phyloP scores from a whole-genome alignment of 257 asterid genomes.

The Solanum bukasovii region DNA sequence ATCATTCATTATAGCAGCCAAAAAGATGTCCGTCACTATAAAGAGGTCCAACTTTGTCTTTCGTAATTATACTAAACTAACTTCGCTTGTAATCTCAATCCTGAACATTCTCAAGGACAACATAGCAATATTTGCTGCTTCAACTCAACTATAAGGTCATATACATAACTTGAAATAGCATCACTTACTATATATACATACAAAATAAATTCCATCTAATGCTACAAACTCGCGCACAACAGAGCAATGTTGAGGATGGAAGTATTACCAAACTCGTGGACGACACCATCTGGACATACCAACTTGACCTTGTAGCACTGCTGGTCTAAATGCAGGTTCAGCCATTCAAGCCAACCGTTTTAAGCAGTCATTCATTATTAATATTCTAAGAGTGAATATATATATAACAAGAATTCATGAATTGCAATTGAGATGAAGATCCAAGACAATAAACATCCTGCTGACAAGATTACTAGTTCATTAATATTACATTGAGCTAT shows the following conservation, averaged over 20 bases:
- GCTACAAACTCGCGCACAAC: not conserved
- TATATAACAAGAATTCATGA: no score
- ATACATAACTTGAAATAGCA: not conserved
- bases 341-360: not conserved
- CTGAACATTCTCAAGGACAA: not conserved
- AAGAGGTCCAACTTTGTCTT: no score
- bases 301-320: not conserved
- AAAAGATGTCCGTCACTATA: no score
- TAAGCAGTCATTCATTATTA: not conserved
- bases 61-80: not conserved
- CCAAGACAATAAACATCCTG: no score
- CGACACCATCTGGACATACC: not conserved
- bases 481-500: no score
- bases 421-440: no score
- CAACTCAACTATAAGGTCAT: not conserved
- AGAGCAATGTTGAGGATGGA: not conserved
- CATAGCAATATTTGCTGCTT: not conserved
- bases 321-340: not conserved
- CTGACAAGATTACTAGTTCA: no score
- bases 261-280: not conserved
- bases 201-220: not conserved
- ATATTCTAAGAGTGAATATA: no score
- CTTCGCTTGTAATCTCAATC: not conserved
- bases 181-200: not conserved
- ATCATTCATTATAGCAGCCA: no score